Conservation (phyloP, 768 basidiomycete genomes). For the Mycena belliarum region DNA sequence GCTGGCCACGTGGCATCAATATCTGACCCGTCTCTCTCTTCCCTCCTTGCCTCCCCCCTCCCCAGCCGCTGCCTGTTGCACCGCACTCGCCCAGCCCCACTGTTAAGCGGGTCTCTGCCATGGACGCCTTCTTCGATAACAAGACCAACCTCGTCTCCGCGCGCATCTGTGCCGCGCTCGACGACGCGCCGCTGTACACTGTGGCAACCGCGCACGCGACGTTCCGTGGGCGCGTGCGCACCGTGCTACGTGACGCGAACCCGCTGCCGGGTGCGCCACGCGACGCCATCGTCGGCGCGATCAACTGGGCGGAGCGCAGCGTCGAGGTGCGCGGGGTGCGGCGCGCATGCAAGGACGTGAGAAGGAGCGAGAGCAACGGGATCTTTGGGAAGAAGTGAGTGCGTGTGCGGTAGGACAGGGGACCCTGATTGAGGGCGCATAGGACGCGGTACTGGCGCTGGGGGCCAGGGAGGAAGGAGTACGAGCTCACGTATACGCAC, state of each 20-base stretch:
- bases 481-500: slow-evolving; percentile 40
- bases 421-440: not conserved
- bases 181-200: slow-evolving; percentile 45
- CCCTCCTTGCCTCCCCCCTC: not conserved
- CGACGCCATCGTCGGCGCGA: slow-evolving; percentile 37
- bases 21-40: too few species aligned
- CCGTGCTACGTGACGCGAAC: slow-evolving; percentile 49
- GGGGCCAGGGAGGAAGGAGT: slow-evolving; percentile 43
- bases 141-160: slow-evolving; percentile 49
- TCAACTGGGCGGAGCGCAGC: slow-evolving; percentile 50
- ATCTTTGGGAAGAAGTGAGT: slow-evolving; percentile 30
- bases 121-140: slow-evolving; percentile 57
- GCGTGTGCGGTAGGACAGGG: not conserved
- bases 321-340: slow-evolving; percentile 47
- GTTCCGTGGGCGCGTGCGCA: slow-evolving; percentile 44
- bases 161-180: slow-evolving; percentile 42
- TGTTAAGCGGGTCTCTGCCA: slow-evolving; percentile 15
- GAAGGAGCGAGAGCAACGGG: slow-evolving; percentile 36
- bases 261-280: slow-evolving; percentile 28
- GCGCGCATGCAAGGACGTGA: slow-evolving; percentile 39
- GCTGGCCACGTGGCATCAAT: too few species aligned
- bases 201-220: slow-evolving; percentile 44
- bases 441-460: slow-evolving; percentile 48
- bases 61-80: not conserved
- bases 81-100: not conserved